phyloP scores from a whole-genome alignment of 495 filamentous ascomycete genomes.

The Staphylotrichum tortipilum region DNA sequence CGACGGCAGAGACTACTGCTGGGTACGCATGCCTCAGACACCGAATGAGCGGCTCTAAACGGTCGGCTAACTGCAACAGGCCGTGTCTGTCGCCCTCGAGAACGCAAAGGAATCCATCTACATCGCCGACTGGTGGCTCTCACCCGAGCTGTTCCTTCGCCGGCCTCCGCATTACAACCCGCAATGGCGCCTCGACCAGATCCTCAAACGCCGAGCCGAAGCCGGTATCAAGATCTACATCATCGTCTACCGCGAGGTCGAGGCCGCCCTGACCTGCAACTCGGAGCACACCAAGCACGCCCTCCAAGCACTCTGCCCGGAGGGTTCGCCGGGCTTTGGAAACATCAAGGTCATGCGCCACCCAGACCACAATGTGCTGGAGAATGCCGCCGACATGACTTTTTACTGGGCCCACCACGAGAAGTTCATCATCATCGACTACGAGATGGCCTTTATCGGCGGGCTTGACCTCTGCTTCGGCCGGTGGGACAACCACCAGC shows the following conservation, averaged over 20 bases:
- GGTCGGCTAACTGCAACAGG: conserved; percentile 32
- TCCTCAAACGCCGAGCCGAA: conserved; percentile 82
- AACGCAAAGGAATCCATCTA: conserved; percentile 87
- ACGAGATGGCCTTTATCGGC: conserved; percentile 80
- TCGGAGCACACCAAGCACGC: conserved; percentile 88
- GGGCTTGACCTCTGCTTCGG: conserved; percentile 96
- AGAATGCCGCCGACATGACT: conserved; percentile 93
- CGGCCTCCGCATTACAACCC: conserved; percentile 71
- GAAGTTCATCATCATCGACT: conserved; percentile 92
- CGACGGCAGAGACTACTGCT: conserved; percentile 86
- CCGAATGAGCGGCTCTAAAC: background rate
- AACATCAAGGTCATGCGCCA: conserved; percentile 89
- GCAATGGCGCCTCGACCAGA: conserved; percentile 80
- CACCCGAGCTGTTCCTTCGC: conserved; percentile 83
- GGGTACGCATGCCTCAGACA: conserved; percentile 37
- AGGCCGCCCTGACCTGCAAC: conserved; percentile 83
- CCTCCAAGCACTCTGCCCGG: conserved; percentile 67
- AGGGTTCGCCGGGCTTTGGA: conserved; percentile 67
- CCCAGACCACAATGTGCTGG: conserved; percentile 89
- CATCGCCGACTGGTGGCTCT: conserved; percentile 95
- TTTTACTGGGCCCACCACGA: conserved; percentile 99
- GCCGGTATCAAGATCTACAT: conserved; percentile 91
- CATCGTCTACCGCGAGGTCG: conserved; percentile 84
- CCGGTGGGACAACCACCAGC: conserved; percentile 80
- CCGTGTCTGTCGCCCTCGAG: conserved; percentile 80